These are phyloP conservation scores for Fusarium paranaense DNA, from an alignment of 2,329 filamentous ascomycete species.

Conservation along the genomic window DNA sequence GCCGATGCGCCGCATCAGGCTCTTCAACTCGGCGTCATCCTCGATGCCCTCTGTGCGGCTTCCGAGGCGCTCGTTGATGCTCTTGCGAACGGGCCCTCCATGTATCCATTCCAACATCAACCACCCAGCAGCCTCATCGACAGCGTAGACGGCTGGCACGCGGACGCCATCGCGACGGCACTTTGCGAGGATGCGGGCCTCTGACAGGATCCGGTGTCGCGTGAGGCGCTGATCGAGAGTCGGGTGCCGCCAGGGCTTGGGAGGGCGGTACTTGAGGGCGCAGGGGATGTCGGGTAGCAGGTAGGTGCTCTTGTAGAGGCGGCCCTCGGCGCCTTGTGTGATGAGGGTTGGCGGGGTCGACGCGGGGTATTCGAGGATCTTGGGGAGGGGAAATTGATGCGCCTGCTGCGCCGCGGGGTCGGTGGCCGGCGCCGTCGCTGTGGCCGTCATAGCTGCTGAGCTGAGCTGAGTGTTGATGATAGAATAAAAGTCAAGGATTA, in stretches of 20 bases:
- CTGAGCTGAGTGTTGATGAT: background rate
- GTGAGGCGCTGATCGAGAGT: conserved; percentile 89
- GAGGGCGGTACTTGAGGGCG: conserved; percentile 90
- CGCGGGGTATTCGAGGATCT: conserved; percentile 72
- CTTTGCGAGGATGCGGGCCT: conserved; percentile 86
- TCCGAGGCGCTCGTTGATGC: conserved; percentile 76
- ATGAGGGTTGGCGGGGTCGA: conserved; percentile 75
- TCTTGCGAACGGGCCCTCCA: conserved; percentile 76
- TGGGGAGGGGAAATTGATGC: conserved; percentile 66
- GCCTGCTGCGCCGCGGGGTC: conserved; percentile 39
- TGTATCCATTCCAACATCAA: conserved; percentile 88
- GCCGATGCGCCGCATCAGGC: conserved; percentile 78
- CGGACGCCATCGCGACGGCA: conserved; percentile 82
- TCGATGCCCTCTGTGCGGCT: conserved; percentile 53
- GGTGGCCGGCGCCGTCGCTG: conserved; percentile 21
- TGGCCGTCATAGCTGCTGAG: conserved; percentile 18
- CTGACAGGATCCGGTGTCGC: conserved; percentile 85
- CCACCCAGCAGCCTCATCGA: conserved; percentile 75
- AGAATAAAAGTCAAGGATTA: conserved; percentile 5
- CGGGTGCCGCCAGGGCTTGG: conserved; percentile 92
- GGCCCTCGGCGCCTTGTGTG: conserved; percentile 94
- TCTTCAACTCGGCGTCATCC: conserved; percentile 65
- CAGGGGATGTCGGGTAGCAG: conserved; percentile 75
- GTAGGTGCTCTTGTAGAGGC: conserved; percentile 89
- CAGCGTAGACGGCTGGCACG: conserved; percentile 84